Evolutionary conservation across 148 eudicot species (phyloP).

Genomic region (Pharnaceum exiguum): DNA sequence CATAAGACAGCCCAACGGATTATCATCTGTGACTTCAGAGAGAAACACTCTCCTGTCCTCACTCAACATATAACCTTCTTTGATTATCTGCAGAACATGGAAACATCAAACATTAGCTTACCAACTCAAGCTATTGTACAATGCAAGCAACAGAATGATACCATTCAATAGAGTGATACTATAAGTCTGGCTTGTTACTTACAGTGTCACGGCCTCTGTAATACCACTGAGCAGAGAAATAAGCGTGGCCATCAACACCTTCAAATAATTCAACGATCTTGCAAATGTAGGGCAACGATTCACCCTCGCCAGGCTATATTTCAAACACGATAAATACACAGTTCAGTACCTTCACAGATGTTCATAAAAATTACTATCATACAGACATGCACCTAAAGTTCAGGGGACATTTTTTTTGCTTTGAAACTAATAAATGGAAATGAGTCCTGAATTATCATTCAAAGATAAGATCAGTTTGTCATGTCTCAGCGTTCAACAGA

Average conservation of each 20-base stretch:
- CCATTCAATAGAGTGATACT: background rate
- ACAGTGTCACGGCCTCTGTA: constrained; percentile 76
- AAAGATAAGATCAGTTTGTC: too few species aligned
- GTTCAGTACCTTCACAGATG: background rate
- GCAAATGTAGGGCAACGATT: constrained; percentile 41
- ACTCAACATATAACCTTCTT: constrained; percentile 19
- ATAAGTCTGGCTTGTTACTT: constrained; percentile 14
- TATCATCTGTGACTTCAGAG: constrained; percentile 68
- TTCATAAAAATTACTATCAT: background rate
- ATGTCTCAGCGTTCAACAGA: too few species aligned
- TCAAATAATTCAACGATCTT: constrained; percentile 69
- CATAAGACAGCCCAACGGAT: constrained; percentile 63
- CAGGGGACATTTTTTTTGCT: too few species aligned
- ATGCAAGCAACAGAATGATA: background rate
- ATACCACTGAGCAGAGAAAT: constrained; percentile 75
- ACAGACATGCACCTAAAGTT: too few species aligned
- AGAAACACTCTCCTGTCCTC: constrained; percentile 55
- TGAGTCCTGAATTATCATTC: too few species aligned
- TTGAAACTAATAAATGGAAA: too few species aligned
- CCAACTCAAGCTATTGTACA: too few species aligned
- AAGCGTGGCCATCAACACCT: constrained; percentile 38
- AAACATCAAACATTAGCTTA: background rate
- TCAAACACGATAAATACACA: background rate
- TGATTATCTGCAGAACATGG: constrained; percentile 40
- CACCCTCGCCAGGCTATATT: constrained; percentile 47